phyloP scores from a whole-genome alignment of 2,329 filamentous ascomycete genomes.

The Beauveria australis region DNA sequence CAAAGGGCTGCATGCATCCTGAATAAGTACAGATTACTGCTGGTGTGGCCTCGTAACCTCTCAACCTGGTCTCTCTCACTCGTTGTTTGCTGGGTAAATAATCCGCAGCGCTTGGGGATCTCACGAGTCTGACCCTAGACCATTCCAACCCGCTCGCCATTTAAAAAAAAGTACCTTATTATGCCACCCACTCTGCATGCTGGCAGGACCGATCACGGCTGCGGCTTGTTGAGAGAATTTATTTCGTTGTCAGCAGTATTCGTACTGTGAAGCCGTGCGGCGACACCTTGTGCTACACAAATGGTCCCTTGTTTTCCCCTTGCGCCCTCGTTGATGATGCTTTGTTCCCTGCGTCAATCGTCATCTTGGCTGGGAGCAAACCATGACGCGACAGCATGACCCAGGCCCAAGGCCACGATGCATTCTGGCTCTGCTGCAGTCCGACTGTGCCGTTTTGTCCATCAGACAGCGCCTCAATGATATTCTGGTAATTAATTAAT shows the following conservation, averaged over 20 bases:
- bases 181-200: not conserved
- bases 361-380: too few species aligned
- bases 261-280: too few species aligned
- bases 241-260: too few species aligned
- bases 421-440: too few species aligned
- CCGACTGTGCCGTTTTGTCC: not conserved
- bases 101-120: too few species aligned
- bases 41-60: not conserved
- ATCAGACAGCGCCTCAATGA: not conserved
- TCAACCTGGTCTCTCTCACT: not conserved
- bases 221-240: too few species aligned
- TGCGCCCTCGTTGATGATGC: not conserved
- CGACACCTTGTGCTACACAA: not conserved
- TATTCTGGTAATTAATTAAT: not conserved
- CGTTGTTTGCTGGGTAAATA: not conserved
- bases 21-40: not conserved
- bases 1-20: not conserved
- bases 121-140: too few species aligned
- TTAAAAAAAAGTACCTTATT: not conserved
- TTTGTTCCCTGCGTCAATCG: not conserved
- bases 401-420: too few species aligned
- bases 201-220: not conserved
- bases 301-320: not conserved
- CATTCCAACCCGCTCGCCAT: not conserved
- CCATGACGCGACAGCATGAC: too few species aligned